These are phyloP conservation scores for Trichoderma parareesei DNA, from an alignment of 495 filamentous ascomycete species.

Conservation along the genomic window DNA sequence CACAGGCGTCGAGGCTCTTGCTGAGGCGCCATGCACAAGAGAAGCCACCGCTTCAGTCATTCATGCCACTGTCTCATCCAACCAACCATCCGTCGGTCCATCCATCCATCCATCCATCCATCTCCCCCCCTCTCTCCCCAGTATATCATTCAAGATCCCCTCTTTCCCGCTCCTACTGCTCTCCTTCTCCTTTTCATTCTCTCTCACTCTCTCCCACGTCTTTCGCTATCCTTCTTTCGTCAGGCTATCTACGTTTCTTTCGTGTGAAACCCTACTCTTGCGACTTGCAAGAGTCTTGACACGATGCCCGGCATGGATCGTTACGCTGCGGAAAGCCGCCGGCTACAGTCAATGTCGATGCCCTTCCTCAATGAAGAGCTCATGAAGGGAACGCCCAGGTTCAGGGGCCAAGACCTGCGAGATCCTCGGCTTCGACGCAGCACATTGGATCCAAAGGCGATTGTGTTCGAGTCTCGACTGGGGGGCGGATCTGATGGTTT, in stretches of 20 bases:
- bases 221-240: background rate
- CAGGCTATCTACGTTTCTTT: background rate
- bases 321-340: background rate
- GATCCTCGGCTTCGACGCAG: background rate
- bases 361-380: background rate
- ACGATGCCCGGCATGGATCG: background rate
- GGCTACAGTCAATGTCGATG: background rate
- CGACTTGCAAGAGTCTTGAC: background rate
- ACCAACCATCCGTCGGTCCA: background rate
- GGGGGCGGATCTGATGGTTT: constrained; percentile 6
- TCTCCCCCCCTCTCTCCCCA: background rate
- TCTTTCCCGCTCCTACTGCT: background rate
- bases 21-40: background rate
- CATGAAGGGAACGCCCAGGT: background rate
- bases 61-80: constrained; percentile 1
- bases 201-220: background rate
- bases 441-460: background rate
- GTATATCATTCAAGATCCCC: background rate
- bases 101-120: background rate
- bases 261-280: background rate
- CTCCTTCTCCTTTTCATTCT: background rate
- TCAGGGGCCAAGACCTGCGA: background rate
- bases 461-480: background rate
- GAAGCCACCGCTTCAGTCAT: background rate
- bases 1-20: background rate